phyloP scores from a whole-genome alignment of 768 basidiomycete species.

The Auricularia sp. region DNA sequence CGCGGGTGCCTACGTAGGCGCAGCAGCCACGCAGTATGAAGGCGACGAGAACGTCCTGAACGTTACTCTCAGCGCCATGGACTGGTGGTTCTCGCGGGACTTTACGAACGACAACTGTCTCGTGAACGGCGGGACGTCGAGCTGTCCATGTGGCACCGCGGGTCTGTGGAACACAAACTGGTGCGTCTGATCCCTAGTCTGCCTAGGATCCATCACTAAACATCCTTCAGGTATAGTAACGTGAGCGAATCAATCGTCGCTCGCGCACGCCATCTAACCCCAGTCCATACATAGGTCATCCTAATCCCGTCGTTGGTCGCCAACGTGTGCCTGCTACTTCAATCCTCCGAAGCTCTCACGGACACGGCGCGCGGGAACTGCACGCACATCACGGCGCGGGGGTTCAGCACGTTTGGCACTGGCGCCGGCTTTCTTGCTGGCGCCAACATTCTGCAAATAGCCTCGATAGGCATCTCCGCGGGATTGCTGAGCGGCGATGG shows the following conservation, averaged over 20 bases:
- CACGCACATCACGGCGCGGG: slow-evolving; percentile 38
- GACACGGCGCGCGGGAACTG: slow-evolving; percentile 36
- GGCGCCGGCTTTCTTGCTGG: slow-evolving; percentile 45
- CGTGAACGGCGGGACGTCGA: slow-evolving; percentile 39
- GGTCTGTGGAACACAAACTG: slow-evolving; percentile 53
- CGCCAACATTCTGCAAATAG: slow-evolving; percentile 57
- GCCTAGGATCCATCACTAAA: too few relatives aligned
- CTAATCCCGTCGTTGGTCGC: slow-evolving; percentile 49
- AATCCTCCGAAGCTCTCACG: slow-evolving; percentile 36
- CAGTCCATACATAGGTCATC: slow-evolving; percentile 35
- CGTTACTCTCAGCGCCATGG: slow-evolving; percentile 43
- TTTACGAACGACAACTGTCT: slow-evolving; percentile 45
- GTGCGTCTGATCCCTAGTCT: slow-evolving; percentile 34
- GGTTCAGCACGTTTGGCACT: slow-evolving; percentile 40
- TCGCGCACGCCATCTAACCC: background rate
- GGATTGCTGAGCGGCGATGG: slow-evolving; percentile 23
- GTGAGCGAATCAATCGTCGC: background rate
- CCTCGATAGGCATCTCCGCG: slow-evolving; percentile 48
- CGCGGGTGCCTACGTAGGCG: slow-evolving; percentile 51
- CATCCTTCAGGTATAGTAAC: background rate
- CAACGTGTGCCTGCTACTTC: slow-evolving; percentile 46
- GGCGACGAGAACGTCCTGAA: slow-evolving; percentile 30
- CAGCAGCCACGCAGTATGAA: slow-evolving; percentile 33
- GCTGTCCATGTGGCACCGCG: slow-evolving; percentile 50
- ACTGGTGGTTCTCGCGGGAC: slow-evolving; percentile 55